These are phyloP conservation scores for Pleurotus cornucopiae DNA, from an alignment of 768 basidiomycete genomes.

Conservation along the genomic window DNA sequence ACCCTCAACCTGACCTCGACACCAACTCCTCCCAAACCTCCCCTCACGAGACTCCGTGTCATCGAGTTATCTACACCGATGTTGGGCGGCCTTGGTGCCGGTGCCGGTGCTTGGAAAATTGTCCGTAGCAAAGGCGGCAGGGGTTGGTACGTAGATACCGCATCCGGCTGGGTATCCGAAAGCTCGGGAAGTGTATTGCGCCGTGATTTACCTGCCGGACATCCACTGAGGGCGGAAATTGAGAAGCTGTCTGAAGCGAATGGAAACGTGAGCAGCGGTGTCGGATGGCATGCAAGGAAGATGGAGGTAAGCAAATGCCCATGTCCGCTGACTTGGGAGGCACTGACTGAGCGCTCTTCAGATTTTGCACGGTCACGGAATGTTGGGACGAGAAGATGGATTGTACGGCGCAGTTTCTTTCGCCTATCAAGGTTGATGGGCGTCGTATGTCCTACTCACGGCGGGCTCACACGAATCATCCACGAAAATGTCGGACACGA, in stretches of 20 bases:
- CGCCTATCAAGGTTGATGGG: conserved; percentile 70
- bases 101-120: conserved; percentile 83
- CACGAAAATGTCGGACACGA: too few relatives aligned
- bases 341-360: neutral
- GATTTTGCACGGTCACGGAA: conserved; percentile 85
- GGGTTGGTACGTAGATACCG: conserved; percentile 93
- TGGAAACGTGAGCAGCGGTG: conserved; percentile 85
- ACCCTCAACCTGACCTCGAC: conserved; percentile 44
- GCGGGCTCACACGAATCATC: too few relatives aligned
- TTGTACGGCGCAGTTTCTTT: conserved; percentile 93
- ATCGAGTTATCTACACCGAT: conserved; percentile 78
- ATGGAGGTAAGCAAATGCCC: conserved; percentile 76
- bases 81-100: conserved; percentile 68
- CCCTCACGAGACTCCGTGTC: conserved; percentile 77
- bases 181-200: conserved; percentile 41
- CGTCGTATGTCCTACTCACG: too few relatives aligned
- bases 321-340: too few relatives aligned
- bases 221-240: conserved; percentile 71
- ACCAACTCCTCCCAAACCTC: conserved; percentile 28
- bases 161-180: conserved; percentile 67
- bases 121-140: conserved; percentile 90
- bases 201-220: conserved; percentile 53
- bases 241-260: conserved; percentile 72
- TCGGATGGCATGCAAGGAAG: conserved; percentile 96
- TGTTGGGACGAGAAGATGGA: conserved; percentile 91